Evolutionary conservation across 305 asterid species (phyloP).

Genomic region (Andrographis paniculata): DNA sequence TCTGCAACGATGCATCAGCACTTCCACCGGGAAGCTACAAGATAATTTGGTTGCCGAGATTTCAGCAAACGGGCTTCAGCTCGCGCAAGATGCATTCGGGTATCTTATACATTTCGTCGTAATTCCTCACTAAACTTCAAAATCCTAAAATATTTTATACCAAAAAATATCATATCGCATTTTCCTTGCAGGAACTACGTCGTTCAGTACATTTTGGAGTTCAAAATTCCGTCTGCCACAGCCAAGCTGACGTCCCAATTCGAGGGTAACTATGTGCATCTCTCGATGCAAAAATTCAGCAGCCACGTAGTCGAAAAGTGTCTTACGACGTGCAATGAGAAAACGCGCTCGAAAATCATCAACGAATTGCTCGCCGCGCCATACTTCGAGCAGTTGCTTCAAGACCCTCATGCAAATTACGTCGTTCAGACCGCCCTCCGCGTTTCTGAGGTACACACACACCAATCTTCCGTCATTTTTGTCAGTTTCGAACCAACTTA

Average conservation of each 20-base stretch:
- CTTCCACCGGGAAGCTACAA: conserved; percentile 55
- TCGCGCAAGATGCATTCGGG: conserved; percentile 96
- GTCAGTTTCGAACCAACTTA: not conserved
- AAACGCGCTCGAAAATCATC: conserved; percentile 50
- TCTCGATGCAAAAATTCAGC: conserved; percentile 74
- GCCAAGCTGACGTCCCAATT: conserved; percentile 52
- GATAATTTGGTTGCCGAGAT: conserved; percentile 63
- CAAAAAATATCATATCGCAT: conserved; percentile 2
- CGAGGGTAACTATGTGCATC: conserved; percentile 63
- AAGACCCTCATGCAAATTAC: conserved; percentile 94
- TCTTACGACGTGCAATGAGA: conserved; percentile 41
- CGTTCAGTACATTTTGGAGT: conserved; percentile 79
- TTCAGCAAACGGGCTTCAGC: conserved; percentile 61
- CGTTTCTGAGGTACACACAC: conserved; percentile 48
- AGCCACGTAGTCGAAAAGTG: conserved; percentile 95
- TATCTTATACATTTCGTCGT: too few relatives aligned
- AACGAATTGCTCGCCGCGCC: conserved; percentile 58
- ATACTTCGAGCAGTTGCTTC: conserved; percentile 80
- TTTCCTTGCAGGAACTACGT: conserved; percentile 64
- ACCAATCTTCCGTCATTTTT: not conserved
- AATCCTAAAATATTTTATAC: not conserved
- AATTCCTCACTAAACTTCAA: too few relatives aligned
- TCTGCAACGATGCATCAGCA: conserved; percentile 79
- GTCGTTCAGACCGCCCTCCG: conserved; percentile 82
- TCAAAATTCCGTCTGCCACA: conserved; percentile 47